Base-by-base conservation (phyloP, 139 green algal species). In the Yamagishiella unicocca region DNA sequence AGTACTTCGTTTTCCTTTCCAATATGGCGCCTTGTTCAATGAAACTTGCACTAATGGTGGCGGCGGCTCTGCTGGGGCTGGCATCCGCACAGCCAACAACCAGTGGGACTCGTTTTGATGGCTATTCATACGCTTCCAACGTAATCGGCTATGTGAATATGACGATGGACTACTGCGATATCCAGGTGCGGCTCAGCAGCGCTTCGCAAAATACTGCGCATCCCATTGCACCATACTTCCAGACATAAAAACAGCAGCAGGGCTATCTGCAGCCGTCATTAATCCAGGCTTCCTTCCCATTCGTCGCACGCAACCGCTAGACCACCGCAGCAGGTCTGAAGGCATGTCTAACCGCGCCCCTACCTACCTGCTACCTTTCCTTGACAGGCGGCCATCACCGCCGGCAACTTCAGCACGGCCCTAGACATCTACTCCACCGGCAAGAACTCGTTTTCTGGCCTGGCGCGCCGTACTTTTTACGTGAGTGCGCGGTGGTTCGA, bases 71-170 rank as follows among this genome's bases (percentile, higher is more conserved):
- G 33, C 43, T 80, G 21, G 27, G 53, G 33, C 2, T 62, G 1
- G 42, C 43, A 5, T 8, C 45, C 1, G 77, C 55, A 29, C 77
- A 84, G 40, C 77, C 58, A 10, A 85, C 40, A 3, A 85, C 78
- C 19, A 31, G 24, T 0, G 64, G 64, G 27, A 75, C 58, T 24
- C 78, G 78, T 14, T 85, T 85, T 38, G 78, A 64, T 19, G 78
- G 78, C 19, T 85, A 42, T 33, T 45, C 58, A 21, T 85, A 76
- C 25, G 78, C 14, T 5, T 45, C 27, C 5, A 75, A 85, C 64
- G 61, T 76, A 2, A 75, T 75, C 5, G 76, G 78, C 42, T 85
- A 85, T 31, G 78, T 85, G 4, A 85, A 85, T 17, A 85, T 85
- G 78, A 85, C 78, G 0, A 46, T 43, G 12, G 78, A 85, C 31